A percentile compares a stretch with the other conserved stretches of the same genome.
These are phyloP conservation scores for Aspergillus heteromorphus DNA, from an alignment of 495 filamentous ascomycete genomes.

Conservation along the genomic window DNA sequence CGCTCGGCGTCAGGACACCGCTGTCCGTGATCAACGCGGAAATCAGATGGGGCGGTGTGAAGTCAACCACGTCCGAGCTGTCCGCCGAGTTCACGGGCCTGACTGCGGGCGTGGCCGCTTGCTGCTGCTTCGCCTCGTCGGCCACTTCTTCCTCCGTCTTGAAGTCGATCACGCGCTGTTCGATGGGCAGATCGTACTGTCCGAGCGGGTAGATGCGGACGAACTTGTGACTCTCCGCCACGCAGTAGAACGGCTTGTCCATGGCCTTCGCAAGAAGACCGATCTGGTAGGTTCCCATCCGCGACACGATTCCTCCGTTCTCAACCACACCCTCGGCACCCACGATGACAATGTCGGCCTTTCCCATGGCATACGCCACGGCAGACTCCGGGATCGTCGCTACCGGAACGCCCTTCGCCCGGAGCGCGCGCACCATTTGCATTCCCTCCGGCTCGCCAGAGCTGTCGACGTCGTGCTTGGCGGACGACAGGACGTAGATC, in stretches of 20 bases:
- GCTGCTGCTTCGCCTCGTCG: conserved; percentile 33
- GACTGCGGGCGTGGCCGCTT: conserved; percentile 1
- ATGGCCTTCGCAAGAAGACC: conserved; percentile 72
- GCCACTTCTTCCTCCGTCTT: conserved; percentile 47
- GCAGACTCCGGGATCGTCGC: conserved; percentile 77
- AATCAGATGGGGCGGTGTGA: conserved; percentile 77
- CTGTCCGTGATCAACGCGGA: conserved; percentile 73
- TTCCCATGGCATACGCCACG: conserved; percentile 79
- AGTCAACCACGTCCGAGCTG: conserved; percentile 65
- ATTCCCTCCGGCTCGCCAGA: conserved; percentile 51
- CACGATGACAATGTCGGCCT: conserved; percentile 75
- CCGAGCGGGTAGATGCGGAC: conserved; percentile 73
- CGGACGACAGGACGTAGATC: conserved; percentile 63
- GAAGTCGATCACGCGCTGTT: conserved; percentile 72
- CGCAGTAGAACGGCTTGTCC: conserved; percentile 81
- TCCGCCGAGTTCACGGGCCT: conserved; percentile 6
- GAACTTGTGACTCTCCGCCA: conserved; percentile 93
- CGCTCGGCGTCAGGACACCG: conserved; percentile 69
- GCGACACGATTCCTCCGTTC: conserved; percentile 85
- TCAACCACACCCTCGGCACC: conserved; percentile 94
- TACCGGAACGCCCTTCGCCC: conserved; percentile 71
- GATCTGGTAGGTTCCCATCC: conserved; percentile 89
- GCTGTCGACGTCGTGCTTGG: conserved; percentile 25
- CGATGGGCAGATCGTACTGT: conserved; percentile 71
- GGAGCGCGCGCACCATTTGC: conserved; percentile 59